phyloP scores from a whole-genome alignment of 768 basidiomycete genomes.

The Arthromyces matolae region DNA sequence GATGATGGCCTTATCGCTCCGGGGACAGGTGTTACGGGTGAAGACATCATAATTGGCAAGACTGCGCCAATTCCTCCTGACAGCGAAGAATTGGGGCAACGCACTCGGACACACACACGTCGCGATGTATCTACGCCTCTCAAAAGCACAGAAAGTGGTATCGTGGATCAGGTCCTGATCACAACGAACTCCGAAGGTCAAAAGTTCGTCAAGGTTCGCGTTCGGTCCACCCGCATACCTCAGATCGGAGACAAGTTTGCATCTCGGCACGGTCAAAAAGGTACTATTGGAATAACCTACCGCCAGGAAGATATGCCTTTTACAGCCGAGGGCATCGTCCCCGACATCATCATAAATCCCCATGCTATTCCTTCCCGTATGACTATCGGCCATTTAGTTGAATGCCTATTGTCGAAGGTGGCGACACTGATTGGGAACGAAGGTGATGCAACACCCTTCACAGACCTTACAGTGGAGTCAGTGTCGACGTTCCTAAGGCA shows the following conservation, averaged over 20 bases:
- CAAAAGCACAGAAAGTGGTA: conserved; percentile 97
- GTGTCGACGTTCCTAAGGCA: conserved; percentile 89
- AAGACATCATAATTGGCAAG: conserved; percentile 99
- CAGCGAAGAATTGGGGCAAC: conserved; percentile 94
- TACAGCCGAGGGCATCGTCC: conserved; percentile 93
- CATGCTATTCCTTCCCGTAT: conserved; percentile 99
- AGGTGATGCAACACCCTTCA: conserved; percentile 98
- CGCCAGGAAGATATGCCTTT: conserved; percentile 99
- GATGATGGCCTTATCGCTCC: conserved; percentile 95
- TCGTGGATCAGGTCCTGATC: conserved; percentile 95
- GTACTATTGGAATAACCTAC: conserved; percentile 99
- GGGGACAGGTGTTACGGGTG: conserved; percentile 90
- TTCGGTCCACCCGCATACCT: conserved; percentile 92
- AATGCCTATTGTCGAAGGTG: conserved; percentile 94
- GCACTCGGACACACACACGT: conserved; percentile 88
- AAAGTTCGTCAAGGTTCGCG: conserved; percentile 97
- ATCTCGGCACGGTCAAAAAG: conserved; percentile 98
- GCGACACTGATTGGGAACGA: conserved; percentile 95
- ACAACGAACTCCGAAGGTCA: conserved; percentile 95
- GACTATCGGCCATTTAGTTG: conserved; percentile 99
- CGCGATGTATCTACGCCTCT: conserved; percentile 96
- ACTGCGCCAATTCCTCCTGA: conserved; percentile 96
- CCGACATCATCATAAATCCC: conserved; percentile 97
- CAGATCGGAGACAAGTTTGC: conserved; percentile 99
- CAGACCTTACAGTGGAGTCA: conserved; percentile 94